Base-by-base conservation (phyloP, 2,329 filamentous ascomycete species). In the Trichoderma sp. region DNA sequence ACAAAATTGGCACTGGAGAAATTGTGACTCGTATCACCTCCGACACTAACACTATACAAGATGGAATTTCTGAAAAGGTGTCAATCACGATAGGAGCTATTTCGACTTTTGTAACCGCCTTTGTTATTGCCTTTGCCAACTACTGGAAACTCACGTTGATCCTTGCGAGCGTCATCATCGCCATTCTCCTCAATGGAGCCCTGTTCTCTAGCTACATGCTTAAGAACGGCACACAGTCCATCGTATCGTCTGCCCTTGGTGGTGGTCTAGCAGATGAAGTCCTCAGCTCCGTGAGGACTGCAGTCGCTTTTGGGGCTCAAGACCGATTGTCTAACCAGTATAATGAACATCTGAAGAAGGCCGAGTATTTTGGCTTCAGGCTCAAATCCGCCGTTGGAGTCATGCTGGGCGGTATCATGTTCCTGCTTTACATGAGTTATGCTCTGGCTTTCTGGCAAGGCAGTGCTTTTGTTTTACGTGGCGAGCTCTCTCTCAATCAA, bases 141-240 rank as follows among this genome's bases (percentile, higher is more conserved):
- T 97, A 92, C 81, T 98, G 95, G 93, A 97, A 96, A 81, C 85
- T 98, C 74, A 96, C 96, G 0, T 83, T 98, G 66, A 98, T 99
- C 76, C 87, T 97, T 51, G 87, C 90, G 28, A 95, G 93, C 0
- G 94, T 93, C 1, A 90, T 98, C 73, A 84, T 95, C 57, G 93
- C 94, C 2, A 89, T 98, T 64, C 82, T 93, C n/a, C 74, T 93
- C 15, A 86, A 92, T 75, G 96, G 97, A 90, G 93, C 91, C 58
- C 83, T 85, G 65, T 90, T 92, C 15, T 93, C 92, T 5, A 84
- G 83, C 3, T 93, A 94, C 77, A 92, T 97, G 76, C 85, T 97
- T 79, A 93, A 91, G 80, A 95, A 88, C 81, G 95, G 91, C 82
- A 95, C 94, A 82, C 84, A 89, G 71, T 92, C 92, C 2, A 85